Conservation (phyloP, 495 filamentous ascomycete species). For the Aspergillus indologenus region DNA sequence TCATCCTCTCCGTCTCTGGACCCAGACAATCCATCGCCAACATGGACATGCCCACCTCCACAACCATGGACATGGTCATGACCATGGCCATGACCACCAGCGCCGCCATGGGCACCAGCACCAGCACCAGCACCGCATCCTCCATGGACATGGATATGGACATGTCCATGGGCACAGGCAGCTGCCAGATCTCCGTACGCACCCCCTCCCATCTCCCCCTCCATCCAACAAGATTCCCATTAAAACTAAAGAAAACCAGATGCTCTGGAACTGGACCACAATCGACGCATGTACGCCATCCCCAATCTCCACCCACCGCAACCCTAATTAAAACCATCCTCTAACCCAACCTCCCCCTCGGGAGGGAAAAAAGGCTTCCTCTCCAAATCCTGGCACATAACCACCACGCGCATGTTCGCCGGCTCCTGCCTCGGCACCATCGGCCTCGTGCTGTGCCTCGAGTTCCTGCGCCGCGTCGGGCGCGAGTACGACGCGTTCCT, state of each 20-base stretch:
- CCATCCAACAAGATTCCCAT: neutral
- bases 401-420: slow-evolving; percentile 58
- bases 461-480: slow-evolving; percentile 57
- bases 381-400: slow-evolving; percentile 61
- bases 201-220: neutral
- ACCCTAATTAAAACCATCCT: neutral
- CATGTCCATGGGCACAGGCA: slow-evolving; percentile 16
- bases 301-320: neutral
- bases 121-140: neutral
- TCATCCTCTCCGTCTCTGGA: too few relatives aligned
- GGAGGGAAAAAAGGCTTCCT: slow-evolving; percentile 57
- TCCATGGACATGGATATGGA: slow-evolving; percentile 10
- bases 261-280: slow-evolving; percentile 78
- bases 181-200: slow-evolving; percentile 46
- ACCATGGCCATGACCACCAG: neutral
- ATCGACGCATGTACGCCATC: slow-evolving; percentile 55
- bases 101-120: neutral
- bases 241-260: slow-evolving; percentile 35
- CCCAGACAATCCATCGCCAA: too few relatives aligned
- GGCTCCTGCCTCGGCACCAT: slow-evolving; percentile 69
- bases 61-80: slow-evolving; percentile 9
- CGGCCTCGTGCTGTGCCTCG: slow-evolving; percentile 59
- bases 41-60: slow-evolving; percentile 4
- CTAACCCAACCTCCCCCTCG: neutral
- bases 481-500: slow-evolving; percentile 62